phyloP scores from a whole-genome alignment of 805 yeast genomes.

The Candida nitratophila region DNA sequence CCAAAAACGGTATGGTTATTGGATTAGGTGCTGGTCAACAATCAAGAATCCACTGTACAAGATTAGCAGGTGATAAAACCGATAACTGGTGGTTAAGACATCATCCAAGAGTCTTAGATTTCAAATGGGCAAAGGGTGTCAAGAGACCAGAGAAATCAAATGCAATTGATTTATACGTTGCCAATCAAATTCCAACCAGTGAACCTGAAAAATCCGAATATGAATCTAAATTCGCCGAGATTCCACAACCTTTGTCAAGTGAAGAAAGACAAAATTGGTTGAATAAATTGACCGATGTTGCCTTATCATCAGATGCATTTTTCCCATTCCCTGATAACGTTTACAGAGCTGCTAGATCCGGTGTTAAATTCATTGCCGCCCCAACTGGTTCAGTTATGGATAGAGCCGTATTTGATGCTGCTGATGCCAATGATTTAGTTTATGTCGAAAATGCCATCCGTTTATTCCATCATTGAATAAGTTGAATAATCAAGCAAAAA shows the following conservation, averaged over 20 bases:
- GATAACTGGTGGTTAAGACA: constrained; percentile 99
- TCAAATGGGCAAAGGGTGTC: constrained; percentile 97
- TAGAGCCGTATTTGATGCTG: constrained; percentile 91
- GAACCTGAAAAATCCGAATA: constrained; percentile 94
- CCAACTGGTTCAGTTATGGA: constrained; percentile 98
- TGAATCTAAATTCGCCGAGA: constrained; percentile 75
- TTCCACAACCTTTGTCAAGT: constrained; percentile 78
- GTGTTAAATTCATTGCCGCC: constrained; percentile 94
- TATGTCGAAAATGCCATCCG: constrained; percentile 97
- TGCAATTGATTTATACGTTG: constrained; percentile 91
- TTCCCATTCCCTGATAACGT: constrained; percentile 99
- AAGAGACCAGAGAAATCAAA: constrained; percentile 98
- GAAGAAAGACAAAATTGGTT: constrained; percentile 89
- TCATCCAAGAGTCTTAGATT: constrained; percentile 86
- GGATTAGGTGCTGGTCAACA: constrained; percentile 99
- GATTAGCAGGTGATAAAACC: constrained; percentile 98
- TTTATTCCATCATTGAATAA: constrained; percentile 84
- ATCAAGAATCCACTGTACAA: constrained; percentile 97
- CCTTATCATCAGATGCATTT: constrained; percentile 95
- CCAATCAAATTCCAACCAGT: constrained; percentile 81
- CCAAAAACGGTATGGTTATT: constrained; percentile 98
- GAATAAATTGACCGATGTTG: constrained; percentile 71
- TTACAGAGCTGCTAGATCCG: constrained; percentile 94
- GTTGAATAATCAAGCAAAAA: no score
- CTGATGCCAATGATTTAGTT: constrained; percentile 83